Conservation (phyloP, 768 basidiomycete species). For the Scleroderma bovista region DNA sequence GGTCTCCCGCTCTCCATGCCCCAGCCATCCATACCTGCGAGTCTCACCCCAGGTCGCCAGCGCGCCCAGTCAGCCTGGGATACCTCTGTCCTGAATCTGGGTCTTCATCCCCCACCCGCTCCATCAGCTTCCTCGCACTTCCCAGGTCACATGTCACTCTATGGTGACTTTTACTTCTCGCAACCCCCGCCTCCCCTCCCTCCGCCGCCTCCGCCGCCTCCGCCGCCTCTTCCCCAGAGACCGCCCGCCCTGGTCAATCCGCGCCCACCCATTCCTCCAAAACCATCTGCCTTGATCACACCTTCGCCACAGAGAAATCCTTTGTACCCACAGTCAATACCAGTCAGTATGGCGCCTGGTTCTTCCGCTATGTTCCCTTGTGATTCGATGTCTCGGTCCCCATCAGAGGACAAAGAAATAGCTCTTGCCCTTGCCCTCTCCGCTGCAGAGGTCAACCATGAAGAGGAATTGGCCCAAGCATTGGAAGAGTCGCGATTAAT, state of each 20-base stretch:
- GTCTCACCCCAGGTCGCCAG: slow-evolving; percentile 19
- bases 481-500: slow-evolving; percentile 47
- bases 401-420: slow-evolving; percentile 36
- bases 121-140: slow-evolving; percentile 4
- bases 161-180: slow-evolving; percentile 24
- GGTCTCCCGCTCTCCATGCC: neutral
- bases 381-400: slow-evolving; percentile 10
- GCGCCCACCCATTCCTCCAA: slow-evolving; percentile 25
- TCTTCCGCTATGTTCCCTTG: slow-evolving; percentile 3
- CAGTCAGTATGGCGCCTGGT: slow-evolving; percentile 9
- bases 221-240: slow-evolving; percentile 17
- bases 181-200: slow-evolving; percentile 14
- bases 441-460: slow-evolving; percentile 35
- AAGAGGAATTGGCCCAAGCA: slow-evolving; percentile 61
- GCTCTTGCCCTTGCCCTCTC: slow-evolving; percentile 45
- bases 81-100: neutral
- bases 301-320: slow-evolving; percentile 19
- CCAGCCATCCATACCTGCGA: slow-evolving; percentile 16
- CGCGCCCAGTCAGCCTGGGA: slow-evolving; percentile 17
- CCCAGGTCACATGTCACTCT: slow-evolving; percentile 13
- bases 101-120: slow-evolving; percentile 2
- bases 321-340: slow-evolving; percentile 30
- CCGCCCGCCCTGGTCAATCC: slow-evolving; percentile 15
- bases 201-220: slow-evolving; percentile 21
- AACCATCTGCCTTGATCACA: slow-evolving; percentile 23